Conservation (phyloP, 208 protist genomes). For the Leishmania tarentolae region DNA sequence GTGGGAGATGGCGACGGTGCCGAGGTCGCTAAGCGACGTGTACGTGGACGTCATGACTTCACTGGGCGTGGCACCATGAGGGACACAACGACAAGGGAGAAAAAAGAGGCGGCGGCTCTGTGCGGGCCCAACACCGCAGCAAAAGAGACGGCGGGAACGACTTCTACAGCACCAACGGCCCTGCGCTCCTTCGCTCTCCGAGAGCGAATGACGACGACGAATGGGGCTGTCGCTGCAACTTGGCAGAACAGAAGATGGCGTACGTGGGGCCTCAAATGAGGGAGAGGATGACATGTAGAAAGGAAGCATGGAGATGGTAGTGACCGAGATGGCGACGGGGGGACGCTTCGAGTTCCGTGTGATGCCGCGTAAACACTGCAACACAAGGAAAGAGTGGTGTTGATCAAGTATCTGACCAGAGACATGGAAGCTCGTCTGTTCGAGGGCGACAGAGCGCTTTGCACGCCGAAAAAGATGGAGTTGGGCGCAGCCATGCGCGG, state of each 20-base stretch:
- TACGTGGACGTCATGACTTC: constrained; percentile 30
- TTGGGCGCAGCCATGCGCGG: not conserved
- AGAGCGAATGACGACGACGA: not conserved
- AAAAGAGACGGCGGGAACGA: not conserved
- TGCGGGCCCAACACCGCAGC: not conserved
- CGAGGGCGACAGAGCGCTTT: not conserved
- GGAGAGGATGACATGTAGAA: not conserved
- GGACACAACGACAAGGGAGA: not conserved
- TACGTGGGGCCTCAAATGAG: not conserved
- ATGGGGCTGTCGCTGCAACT: not conserved
- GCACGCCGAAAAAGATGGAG: not conserved
- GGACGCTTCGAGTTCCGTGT: not conserved
- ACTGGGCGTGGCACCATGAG: not conserved
- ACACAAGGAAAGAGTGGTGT: not conserved
- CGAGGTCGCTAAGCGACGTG: constrained; percentile 54
- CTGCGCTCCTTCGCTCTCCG: not conserved
- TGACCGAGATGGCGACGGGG: not conserved
- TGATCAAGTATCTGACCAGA: not conserved
- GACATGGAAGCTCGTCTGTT: not conserved
- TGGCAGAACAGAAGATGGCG: not conserved
- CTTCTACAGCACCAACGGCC: not conserved
- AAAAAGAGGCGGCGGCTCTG: not conserved
- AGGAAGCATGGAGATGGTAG: not conserved
- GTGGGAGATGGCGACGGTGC: constrained; percentile 51
- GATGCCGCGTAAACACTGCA: not conserved